A percentile compares a stretch with the other conserved stretches of the same genome.
phyloP scores from a whole-genome alignment of 1,284 basidiomycete genomes.

The Pholiota adiposa region DNA sequence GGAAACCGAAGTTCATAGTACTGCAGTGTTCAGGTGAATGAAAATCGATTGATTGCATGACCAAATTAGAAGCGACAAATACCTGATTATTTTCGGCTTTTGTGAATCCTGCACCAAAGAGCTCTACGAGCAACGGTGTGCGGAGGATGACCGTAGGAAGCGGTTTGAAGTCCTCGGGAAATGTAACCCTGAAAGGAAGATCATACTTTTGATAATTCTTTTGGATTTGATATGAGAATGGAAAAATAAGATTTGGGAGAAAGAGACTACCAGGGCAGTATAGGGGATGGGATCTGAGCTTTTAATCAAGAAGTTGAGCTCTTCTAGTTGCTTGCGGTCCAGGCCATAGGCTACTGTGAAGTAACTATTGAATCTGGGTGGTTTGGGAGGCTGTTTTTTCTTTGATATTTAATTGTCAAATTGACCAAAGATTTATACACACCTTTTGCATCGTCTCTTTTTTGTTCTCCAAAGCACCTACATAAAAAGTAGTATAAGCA shows the following conservation, averaged over 20 bases:
- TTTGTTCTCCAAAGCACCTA: conserved; percentile 61
- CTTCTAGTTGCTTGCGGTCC: conserved; percentile 65
- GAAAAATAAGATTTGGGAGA: background rate
- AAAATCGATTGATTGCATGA: background rate
- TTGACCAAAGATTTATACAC: no score
- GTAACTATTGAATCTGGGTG: conserved; percentile 70
- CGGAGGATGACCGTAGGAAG: conserved; percentile 63
- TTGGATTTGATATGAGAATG: conserved; percentile 9
- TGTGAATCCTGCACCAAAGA: conserved; percentile 84
- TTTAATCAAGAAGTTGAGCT: conserved; percentile 69
- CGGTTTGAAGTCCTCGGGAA: conserved; percentile 47
- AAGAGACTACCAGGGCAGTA: conserved; percentile 25
- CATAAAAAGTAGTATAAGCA: conserved; percentile 79
- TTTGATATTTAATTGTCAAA: no score
- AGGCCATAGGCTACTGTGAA: conserved; percentile 80
- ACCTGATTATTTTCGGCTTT: conserved; percentile 63
- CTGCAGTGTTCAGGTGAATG: conserved; percentile 38
- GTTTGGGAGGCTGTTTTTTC: conserved; percentile 1
- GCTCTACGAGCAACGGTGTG: conserved; percentile 69
- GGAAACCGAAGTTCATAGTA: conserved; percentile 86
- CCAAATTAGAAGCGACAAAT: conserved; percentile 20
- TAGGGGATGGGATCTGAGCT: conserved; percentile 47
- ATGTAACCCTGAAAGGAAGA: conserved; percentile 57
- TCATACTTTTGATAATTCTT: conserved; percentile 17
- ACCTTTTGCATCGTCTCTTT: conserved; percentile 41